A percentile compares a stretch with the other conserved stretches of the same genome.
Evolutionary conservation across 2,329 filamentous ascomycete species (phyloP).

Genomic region (Aspergillus fructus): DNA sequence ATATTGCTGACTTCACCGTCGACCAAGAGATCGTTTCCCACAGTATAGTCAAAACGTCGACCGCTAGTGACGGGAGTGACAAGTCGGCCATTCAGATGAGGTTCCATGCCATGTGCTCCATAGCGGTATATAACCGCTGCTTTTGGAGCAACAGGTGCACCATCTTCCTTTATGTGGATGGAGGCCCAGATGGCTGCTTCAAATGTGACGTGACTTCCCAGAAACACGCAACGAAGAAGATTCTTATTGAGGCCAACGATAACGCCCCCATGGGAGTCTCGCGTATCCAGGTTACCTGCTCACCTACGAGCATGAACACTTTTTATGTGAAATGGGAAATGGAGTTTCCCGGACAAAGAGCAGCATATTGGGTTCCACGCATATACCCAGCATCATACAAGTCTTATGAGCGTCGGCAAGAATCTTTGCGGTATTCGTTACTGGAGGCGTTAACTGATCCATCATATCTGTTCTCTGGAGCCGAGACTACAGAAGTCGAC

Average conservation of each 20-base stretch:
- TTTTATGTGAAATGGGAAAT: constrained; percentile 29
- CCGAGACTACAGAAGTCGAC: neutral
- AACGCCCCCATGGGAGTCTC: constrained; percentile 17
- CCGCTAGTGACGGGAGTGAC: neutral
- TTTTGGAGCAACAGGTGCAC: constrained; percentile 33
- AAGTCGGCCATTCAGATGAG: constrained; percentile 16
- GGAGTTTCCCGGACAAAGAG: constrained; percentile 9
- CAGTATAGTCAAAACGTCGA: neutral
- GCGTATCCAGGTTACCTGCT: constrained; percentile 24
- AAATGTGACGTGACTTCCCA: constrained; percentile 17
- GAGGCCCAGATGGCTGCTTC: constrained; percentile 29
- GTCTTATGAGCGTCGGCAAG: constrained; percentile 8
- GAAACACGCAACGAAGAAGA: constrained; percentile 13
- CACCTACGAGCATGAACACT: constrained; percentile 21
- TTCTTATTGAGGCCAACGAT: constrained; percentile 18
- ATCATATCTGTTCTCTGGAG: neutral
- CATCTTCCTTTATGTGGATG: constrained; percentile 28
- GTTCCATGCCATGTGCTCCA: constrained; percentile 30
- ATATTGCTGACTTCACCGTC: constrained; percentile 30
- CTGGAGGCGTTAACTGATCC: neutral
- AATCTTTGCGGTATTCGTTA: constrained; percentile 11
- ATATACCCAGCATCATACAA: constrained; percentile 20
- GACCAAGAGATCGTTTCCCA: constrained; percentile 23
- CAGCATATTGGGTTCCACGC: constrained; percentile 27
- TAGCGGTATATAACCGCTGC: constrained; percentile 27